phyloP scores from a whole-genome alignment of 306 rosid genomes.

The Chamaecrista fasciculata region DNA sequence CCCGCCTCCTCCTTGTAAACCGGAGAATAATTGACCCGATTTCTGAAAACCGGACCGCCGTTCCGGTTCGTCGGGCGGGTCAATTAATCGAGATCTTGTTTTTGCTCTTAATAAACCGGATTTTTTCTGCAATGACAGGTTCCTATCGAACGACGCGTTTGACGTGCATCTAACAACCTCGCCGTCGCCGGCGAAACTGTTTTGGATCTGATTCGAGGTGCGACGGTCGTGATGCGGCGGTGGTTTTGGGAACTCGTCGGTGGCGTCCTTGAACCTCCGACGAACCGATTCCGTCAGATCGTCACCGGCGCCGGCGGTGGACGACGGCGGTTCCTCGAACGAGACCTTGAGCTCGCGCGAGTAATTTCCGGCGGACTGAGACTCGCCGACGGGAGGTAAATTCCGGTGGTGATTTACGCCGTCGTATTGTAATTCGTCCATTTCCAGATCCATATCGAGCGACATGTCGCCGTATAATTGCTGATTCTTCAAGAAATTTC shows the following conservation, averaged over 20 bases:
- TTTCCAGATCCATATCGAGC: constrained; percentile 90
- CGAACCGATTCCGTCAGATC: constrained; percentile 35
- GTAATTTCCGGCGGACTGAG: constrained; percentile 31
- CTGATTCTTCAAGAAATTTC: constrained; percentile 70
- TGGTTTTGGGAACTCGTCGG: constrained; percentile 30
- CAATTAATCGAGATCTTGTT: constrained; percentile 70
- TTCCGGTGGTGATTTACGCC: constrained; percentile 8
- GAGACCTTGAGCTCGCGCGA: constrained; percentile 65
- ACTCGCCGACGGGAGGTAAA: constrained; percentile 55
- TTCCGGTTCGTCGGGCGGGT: constrained; percentile 68
- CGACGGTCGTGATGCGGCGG: constrained; percentile 33
- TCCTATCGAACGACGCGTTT: constrained; percentile 59
- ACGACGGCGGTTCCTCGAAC: constrained; percentile 41
- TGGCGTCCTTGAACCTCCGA: constrained; percentile 45
- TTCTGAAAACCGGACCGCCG: constrained; percentile 32
- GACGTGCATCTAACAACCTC: constrained; percentile 80
- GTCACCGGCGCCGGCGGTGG: constrained; percentile 13
- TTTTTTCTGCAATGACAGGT: constrained; percentile 50
- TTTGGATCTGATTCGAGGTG: not conserved
- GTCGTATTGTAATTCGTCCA: constrained; percentile 71
- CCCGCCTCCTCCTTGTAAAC: constrained; percentile 33
- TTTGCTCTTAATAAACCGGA: constrained; percentile 48
- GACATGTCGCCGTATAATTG: constrained; percentile 64
- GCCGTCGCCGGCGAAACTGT: not conserved
- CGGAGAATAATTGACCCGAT: constrained; percentile 67